phyloP scores from a whole-genome alignment of 2,329 filamentous ascomycete species.

The Pezizomycotina sp. region DNA sequence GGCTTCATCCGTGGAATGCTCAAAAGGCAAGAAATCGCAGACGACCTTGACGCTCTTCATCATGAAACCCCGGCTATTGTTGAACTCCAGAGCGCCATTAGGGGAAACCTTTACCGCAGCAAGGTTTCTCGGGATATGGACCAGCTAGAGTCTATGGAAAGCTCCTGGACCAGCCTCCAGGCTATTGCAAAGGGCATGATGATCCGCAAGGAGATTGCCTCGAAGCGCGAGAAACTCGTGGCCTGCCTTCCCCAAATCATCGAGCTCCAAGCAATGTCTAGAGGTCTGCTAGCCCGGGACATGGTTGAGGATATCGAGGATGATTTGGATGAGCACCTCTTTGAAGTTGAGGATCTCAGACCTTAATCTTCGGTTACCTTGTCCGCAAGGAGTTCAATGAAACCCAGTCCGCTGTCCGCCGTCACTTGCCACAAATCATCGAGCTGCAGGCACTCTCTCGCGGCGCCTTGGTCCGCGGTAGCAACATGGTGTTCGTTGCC shows the following conservation, averaged over 20 bases:
- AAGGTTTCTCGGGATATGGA: slow-evolving; percentile 39
- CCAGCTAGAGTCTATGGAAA: slow-evolving; percentile 37
- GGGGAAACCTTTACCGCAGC: slow-evolving; percentile 48
- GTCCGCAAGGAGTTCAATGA: slow-evolving; percentile 22
- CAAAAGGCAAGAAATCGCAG: slow-evolving; percentile 30
- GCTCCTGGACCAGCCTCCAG: slow-evolving; percentile 43
- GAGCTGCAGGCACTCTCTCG: slow-evolving; percentile 50
- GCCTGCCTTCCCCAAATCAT: slow-evolving; percentile 40
- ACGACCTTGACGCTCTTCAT: slow-evolving; percentile 20
- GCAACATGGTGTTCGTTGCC: slow-evolving; percentile 45
- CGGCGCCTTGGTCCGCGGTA: slow-evolving; percentile 57
- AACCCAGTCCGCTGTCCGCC: slow-evolving; percentile 40
- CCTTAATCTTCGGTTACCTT: slow-evolving; percentile 32
- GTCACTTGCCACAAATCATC: slow-evolving; percentile 13
- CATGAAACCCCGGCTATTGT: slow-evolving; percentile 23
- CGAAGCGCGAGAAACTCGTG: slow-evolving; percentile 38
- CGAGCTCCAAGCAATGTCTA: slow-evolving; percentile 56
- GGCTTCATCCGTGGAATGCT: slow-evolving; percentile 30
- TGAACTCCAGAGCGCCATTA: slow-evolving; percentile 48
- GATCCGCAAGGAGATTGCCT: slow-evolving; percentile 39
- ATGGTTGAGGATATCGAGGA: slow-evolving; percentile 70
- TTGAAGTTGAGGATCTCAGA: slow-evolving; percentile 42
- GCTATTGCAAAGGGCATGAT: slow-evolving; percentile 48
- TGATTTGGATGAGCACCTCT: slow-evolving; percentile 45
- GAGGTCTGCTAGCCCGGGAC: slow-evolving; percentile 55